Base-by-base conservation (phyloP, 2,329 filamentous ascomycete genomes). In the Septoria linicola region DNA sequence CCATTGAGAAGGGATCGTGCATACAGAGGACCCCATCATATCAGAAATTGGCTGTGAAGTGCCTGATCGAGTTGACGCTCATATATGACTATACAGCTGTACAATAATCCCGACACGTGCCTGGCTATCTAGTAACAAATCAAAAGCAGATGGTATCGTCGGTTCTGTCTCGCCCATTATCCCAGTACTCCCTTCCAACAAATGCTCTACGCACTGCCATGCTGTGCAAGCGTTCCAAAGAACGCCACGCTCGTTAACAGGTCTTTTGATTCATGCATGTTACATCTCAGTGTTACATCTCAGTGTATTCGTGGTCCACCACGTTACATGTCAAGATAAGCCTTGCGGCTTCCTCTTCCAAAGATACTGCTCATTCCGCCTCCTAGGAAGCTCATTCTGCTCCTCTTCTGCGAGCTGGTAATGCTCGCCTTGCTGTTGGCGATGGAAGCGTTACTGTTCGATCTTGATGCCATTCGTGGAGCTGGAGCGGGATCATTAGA, bases 371-470 rank as follows among this genome's bases (percentile, higher is more conserved):
- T 20, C 37, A 42, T 36, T 3, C 46, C 46, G 16, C 46, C 46
- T 4, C 46, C 46, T n/a, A 47, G 35, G 30, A 49, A 49, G 21
- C 46, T 49, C 46, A 41, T 36, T 20, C 39, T 34, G 21, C 37
- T 41, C 30, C 20, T 49, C 23, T 42, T 49, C 27, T 32, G 16
- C 20, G 37, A 41, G 11, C 37, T 42, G 8, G 46, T 42, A 19
- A 49, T 49, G 32, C 46, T 49, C n/a, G 46, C 39, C 34, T 42
- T 49, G 31, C 46, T 49, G 23, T 36, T 47, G 14, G 44, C 23
- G 32, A 35, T 41, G 20, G 46, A 42, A 17, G 30, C 27, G 20
- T 42, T 41, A 16, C 46, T 49, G 19, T 32, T 30, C 14, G 37
- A 36, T 36, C 37, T 41, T 10, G 34, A 25, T 23, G 21, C 39